These are phyloP conservation scores for Talaromyces sp. DNA, from an alignment of 2,329 filamentous ascomycete genomes.

Conservation along the genomic window DNA sequence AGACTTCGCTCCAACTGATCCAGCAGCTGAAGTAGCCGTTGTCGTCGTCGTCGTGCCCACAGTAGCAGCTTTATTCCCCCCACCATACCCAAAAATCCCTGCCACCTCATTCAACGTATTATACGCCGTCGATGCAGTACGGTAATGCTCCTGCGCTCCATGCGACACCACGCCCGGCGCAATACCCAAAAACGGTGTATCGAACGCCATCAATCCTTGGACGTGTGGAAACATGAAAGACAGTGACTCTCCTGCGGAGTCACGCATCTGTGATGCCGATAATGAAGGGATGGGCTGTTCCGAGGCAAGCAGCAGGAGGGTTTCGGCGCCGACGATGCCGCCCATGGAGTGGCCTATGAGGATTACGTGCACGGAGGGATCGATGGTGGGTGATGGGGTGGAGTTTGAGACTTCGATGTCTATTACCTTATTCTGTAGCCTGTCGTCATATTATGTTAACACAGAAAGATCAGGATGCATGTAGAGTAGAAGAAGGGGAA, in stretches of 20 bases:
- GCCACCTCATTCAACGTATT: conserved; percentile 64
- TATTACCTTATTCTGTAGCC: conserved; percentile 88
- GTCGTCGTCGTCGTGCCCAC: conserved; percentile 16
- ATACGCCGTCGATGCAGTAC: conserved; percentile 67
- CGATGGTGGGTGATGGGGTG: conserved; percentile 78
- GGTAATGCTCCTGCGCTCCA: conserved; percentile 78
- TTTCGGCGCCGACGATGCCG: conserved; percentile 91
- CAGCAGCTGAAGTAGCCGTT: conserved; percentile 9
- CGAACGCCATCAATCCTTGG: conserved; percentile 85
- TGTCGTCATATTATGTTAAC: conserved; percentile 31
- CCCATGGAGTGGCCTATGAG: conserved; percentile 87
- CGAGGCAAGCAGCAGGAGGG: conserved; percentile 69
- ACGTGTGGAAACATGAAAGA: conserved; percentile 88
- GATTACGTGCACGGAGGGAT: conserved; percentile 77
- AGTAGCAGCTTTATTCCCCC: conserved; percentile 28
- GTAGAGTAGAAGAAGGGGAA: not conserved
- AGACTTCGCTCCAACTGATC: conserved; percentile 25
- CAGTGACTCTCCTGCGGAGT: conserved; percentile 16
- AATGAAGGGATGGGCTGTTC: conserved; percentile 53
- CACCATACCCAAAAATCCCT: conserved; percentile 62
- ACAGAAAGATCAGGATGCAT: not conserved
- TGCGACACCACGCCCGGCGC: conserved; percentile 51
- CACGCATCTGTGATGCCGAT: conserved; percentile 25
- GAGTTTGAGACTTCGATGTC: conserved; percentile 82
- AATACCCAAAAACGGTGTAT: conserved; percentile 73